Conservation (phyloP, 2,329 filamentous ascomycete genomes). For the Aspergillus caelatus region DNA sequence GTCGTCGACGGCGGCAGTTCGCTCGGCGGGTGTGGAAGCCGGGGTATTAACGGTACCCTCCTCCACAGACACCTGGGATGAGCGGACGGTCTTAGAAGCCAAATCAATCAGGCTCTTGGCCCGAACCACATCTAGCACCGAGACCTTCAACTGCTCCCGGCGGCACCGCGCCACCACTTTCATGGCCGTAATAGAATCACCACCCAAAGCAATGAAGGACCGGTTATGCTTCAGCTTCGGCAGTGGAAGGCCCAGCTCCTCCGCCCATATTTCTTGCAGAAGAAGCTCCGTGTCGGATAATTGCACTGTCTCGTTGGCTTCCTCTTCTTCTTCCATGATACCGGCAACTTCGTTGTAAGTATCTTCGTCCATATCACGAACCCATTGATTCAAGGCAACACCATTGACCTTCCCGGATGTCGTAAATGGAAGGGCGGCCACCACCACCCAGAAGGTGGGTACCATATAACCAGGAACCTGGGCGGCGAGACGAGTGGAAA, state of each 20-base stretch:
- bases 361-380: constrained; percentile 2
- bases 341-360: background rate
- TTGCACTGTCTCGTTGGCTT: background rate
- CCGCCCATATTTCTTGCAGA: constrained; percentile 13
- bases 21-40: background rate
- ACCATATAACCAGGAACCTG: constrained; percentile 7
- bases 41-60: background rate
- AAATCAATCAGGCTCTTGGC: background rate
- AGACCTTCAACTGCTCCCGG: background rate
- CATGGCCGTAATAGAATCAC: constrained; percentile 21
- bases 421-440: background rate
- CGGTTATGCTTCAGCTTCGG: constrained; percentile 52
- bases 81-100: background rate
- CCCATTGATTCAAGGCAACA: background rate
- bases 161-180: constrained; percentile 13
- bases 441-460: constrained; percentile 5
- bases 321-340: constrained; percentile 1
- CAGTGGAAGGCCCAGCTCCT: constrained; percentile 46
- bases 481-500: background rate
- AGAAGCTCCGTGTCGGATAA: constrained; percentile 8
- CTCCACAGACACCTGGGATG: background rate
- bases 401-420: constrained; percentile 6
- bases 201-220: constrained; percentile 43
- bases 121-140: background rate
- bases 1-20: background rate